Percentiles rank a stretch among this genome's conserved stretches.
phyloP scores from a whole-genome alignment of 306 rosid species.

The Carpinus fangiana region DNA sequence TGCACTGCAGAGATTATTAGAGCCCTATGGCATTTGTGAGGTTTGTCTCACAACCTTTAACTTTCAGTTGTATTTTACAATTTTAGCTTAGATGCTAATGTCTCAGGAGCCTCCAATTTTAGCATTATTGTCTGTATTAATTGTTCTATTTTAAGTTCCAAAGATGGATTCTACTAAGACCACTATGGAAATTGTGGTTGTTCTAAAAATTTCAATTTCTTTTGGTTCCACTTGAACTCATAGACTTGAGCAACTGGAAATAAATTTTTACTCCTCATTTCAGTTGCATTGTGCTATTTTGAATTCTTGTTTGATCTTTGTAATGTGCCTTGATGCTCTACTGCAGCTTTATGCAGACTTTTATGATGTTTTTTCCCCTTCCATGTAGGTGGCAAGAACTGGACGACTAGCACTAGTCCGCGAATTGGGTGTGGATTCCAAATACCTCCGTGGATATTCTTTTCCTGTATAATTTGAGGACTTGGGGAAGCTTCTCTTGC shows the following conservation, averaged over 20 bases:
- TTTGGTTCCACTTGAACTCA: background rate
- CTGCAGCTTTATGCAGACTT: background rate
- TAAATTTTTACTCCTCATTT: background rate
- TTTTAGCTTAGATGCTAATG: constrained; percentile 7
- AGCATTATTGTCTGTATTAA: background rate
- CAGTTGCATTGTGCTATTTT: background rate
- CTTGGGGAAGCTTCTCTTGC: constrained; percentile 3
- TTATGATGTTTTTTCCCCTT: background rate
- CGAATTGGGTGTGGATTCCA: constrained; percentile 82
- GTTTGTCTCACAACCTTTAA: constrained; percentile 44
- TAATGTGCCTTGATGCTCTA: background rate
- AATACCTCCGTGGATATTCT: constrained; percentile 75
- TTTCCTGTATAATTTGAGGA: constrained; percentile 45
- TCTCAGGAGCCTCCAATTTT: background rate
- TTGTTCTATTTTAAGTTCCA: constrained; percentile 13
- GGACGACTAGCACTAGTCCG: constrained; percentile 77
- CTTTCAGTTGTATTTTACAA: constrained; percentile 12
- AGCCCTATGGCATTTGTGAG: constrained; percentile 91
- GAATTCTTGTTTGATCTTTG: background rate
- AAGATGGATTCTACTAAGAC: background rate
- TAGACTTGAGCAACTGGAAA: background rate
- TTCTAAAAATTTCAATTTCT: background rate
- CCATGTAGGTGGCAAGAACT: constrained; percentile 78
- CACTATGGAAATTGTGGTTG: background rate
- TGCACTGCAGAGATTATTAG: constrained; percentile 81